Conservation (phyloP, 2,329 filamentous ascomycete species). For the Stagonosporopsis cucurbitacearum region DNA sequence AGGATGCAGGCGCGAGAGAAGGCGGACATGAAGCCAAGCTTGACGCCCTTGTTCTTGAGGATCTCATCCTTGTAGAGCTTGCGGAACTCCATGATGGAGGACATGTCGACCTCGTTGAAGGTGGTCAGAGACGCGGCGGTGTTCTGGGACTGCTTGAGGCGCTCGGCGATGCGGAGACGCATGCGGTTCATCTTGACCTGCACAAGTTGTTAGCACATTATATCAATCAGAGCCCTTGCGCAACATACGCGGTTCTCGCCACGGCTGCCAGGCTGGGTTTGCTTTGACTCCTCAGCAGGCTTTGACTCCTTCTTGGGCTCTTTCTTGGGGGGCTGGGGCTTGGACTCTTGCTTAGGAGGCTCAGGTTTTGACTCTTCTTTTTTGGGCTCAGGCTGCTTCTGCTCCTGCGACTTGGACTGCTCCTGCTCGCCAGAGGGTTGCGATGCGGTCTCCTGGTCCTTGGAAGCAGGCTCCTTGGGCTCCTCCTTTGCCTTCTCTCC, state of each 20-base stretch:
- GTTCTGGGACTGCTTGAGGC: slow-evolving; percentile 98
- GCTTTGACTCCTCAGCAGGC: slow-evolving; percentile 20
- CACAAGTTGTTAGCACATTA: slow-evolving; percentile 21
- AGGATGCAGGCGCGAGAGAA: slow-evolving; percentile 90
- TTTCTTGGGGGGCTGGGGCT: slow-evolving; percentile 22
- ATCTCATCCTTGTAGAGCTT: slow-evolving; percentile 97
- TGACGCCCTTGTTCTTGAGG: slow-evolving; percentile 93
- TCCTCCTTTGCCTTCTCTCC: slow-evolving; percentile 64
- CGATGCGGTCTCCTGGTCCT: slow-evolving; percentile 63
- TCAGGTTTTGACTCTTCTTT: slow-evolving; percentile 49
- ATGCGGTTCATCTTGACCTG: slow-evolving; percentile 99
- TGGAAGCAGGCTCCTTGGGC: slow-evolving; percentile 65
- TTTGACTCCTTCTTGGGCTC: slow-evolving; percentile 41
- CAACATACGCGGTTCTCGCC: slow-evolving; percentile 85
- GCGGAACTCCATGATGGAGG: slow-evolving; percentile 93
- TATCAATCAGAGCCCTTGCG: not conserved
- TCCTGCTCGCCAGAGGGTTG: slow-evolving; percentile 60
- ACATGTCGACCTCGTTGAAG: slow-evolving; percentile 99
- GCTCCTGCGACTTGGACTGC: slow-evolving; percentile 49
- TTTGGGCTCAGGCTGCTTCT: slow-evolving; percentile 47
- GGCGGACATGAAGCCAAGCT: slow-evolving; percentile 99
- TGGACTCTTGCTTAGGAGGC: slow-evolving; percentile 45
- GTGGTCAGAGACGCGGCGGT: slow-evolving; percentile 96
- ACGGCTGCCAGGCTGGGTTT: slow-evolving; percentile 68
- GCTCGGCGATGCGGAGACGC: slow-evolving; percentile 95